Percentiles rank a stretch among this genome's conserved stretches.
Conservation (phyloP, 1,139 yeast genomes). For the Meyerozyma carpophila region DNA sequence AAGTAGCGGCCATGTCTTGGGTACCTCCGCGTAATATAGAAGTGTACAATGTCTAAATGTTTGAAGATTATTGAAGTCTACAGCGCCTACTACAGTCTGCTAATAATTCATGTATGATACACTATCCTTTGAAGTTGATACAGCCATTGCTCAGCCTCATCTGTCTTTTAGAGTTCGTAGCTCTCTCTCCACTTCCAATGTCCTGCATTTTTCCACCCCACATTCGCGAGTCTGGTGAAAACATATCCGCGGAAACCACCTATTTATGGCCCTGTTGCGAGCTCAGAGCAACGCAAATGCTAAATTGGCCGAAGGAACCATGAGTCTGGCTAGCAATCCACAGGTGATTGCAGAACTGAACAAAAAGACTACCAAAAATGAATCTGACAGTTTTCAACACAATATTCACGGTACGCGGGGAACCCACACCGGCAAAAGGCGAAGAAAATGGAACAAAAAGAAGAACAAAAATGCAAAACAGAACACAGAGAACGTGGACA, state of each 20-base stretch:
- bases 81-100: too few species aligned
- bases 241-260: neutral
- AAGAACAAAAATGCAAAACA: neutral
- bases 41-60: neutral
- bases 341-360: neutral
- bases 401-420: neutral
- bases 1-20: conserved; percentile 1
- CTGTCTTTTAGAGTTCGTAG: too few species aligned
- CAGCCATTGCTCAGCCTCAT: too few species aligned
- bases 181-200: too few species aligned
- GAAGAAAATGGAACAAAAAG: neutral
- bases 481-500: neutral
- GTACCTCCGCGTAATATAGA: neutral
- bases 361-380: neutral
- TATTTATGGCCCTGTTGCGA: neutral
- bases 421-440: neutral
- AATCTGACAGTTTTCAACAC: neutral
- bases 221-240: neutral
- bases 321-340: neutral
- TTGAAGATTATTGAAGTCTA: too few species aligned
- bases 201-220: neutral
- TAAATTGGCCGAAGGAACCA: neutral
- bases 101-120: too few species aligned
- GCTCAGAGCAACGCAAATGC: neutral
- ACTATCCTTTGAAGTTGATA: too few species aligned